Base-by-base conservation (phyloP, 805 yeast species). In the Cyberlindnera nakhonratchasimensis region DNA sequence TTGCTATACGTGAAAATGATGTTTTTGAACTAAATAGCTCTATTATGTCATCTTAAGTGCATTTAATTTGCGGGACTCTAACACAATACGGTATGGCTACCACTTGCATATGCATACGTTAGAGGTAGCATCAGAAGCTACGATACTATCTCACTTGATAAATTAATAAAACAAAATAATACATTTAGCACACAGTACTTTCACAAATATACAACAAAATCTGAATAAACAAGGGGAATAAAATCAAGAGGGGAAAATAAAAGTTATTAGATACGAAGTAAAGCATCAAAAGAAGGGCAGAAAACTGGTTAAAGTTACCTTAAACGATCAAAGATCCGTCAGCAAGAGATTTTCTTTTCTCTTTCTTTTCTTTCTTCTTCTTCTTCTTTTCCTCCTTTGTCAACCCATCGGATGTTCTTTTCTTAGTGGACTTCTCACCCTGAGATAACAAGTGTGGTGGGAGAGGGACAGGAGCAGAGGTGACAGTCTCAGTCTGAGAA, bases 281-380 rank as follows among this genome's bases (percentile, higher is more conserved):
- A 29, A 13, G 19, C n/a, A 34, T 14, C 19, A 20, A 42, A n/a
- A 20, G 21, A 25, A 26, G n/a, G 7, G 14, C 16, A 10, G 29
- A 31, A n/a, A n/a, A n/a, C n/a, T n/a, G n/a, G n/a, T n/a, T 5
- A 20, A 28, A 6, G 6, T 19, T 10, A 26, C 19, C 12, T 25
- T n/a, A 22, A 16, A 20, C 36, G 22, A 35, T 29, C 25, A 40
- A 17, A 16, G 46, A 6, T 17, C 35, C 25, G 11, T 41, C 50
- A 29, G 18, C 35, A n/a, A 43, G 40, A 4, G 50, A 38, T 36
- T 61, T 68, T 59, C 72, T 71, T 62, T 71, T 71, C 58, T 73
- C 75, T 69, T 69, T 71, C 69, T 74, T 69, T 65, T 70, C 69
- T 61, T 71, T 76, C 70, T 69, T 71, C 70, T 74, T 70, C 67